A percentile compares a stretch with the other conserved stretches of the same genome.
Conservation (phyloP, 495 filamentous ascomycete genomes). For the Parathielavia hyrcaniae region DNA sequence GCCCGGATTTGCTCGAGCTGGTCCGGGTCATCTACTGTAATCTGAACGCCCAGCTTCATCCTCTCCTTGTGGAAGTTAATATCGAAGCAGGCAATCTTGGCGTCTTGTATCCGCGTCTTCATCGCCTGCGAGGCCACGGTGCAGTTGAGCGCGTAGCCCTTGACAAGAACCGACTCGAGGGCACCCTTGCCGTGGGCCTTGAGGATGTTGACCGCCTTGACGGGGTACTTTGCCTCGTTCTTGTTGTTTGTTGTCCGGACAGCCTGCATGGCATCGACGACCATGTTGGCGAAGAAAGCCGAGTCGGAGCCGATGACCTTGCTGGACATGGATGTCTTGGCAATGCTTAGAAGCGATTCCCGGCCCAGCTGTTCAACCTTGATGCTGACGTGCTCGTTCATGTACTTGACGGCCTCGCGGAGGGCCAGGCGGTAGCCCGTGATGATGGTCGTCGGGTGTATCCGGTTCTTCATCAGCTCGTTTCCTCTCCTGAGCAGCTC, state of each 20-base stretch:
- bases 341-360: slow-evolving; percentile 88
- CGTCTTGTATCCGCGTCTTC: slow-evolving; percentile 86
- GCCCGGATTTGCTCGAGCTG: slow-evolving; percentile 95
- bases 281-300: slow-evolving; percentile 96
- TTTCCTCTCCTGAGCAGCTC: slow-evolving; percentile 92
- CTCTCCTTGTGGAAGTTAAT: slow-evolving; percentile 98
- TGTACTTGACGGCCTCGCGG: slow-evolving; percentile 94
- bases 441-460: slow-evolving; percentile 99
- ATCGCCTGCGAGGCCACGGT: slow-evolving; percentile 98
- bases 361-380: slow-evolving; percentile 87
- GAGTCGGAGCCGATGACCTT: slow-evolving; percentile 97
- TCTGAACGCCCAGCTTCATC: slow-evolving; percentile 98
- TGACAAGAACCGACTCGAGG: slow-evolving; percentile 82
- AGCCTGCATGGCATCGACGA: slow-evolving; percentile 91
- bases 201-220: slow-evolving; percentile 97
- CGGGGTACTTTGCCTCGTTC: slow-evolving; percentile 89
- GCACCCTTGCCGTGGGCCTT: slow-evolving; percentile 96
- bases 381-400: slow-evolving; percentile 94
- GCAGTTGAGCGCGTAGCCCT: slow-evolving; percentile 97
- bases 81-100: slow-evolving; percentile 94
- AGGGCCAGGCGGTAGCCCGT: slow-evolving; percentile 94
- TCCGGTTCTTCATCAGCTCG: slow-evolving; percentile 98
- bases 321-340: slow-evolving; percentile 98
- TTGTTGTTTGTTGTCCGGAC: slow-evolving; percentile 90
- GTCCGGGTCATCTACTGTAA: slow-evolving; percentile 93